Conservation (phyloP, 768 basidiomycete species). For the Tylopilus subfusipes region DNA sequence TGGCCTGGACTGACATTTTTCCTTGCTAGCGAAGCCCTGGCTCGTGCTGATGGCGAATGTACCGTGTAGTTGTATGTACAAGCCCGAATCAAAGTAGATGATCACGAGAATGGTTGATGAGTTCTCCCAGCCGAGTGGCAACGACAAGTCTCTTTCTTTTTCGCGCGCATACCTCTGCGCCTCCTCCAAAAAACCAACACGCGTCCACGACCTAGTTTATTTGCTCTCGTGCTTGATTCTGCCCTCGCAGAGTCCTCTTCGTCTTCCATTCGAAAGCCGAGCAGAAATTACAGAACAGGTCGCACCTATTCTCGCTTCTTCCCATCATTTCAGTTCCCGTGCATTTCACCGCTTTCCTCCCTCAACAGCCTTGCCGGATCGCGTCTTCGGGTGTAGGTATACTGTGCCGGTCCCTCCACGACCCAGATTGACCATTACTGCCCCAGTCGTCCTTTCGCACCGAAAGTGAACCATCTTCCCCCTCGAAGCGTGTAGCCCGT, state of each 20-base stretch:
- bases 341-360: constrained; percentile 4
- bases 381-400: constrained; percentile 11
- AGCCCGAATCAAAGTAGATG: background rate
- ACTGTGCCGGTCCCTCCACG: background rate
- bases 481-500: constrained; percentile 1
- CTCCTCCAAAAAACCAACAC: constrained; percentile 9
- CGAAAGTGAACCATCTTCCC: constrained; percentile 21
- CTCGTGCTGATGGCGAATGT: background rate
- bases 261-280: background rate
- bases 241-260: background rate
- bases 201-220: constrained; percentile 1
- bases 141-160: constrained; percentile 7
- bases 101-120: background rate
- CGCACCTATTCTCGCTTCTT: background rate
- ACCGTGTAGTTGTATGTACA: background rate
- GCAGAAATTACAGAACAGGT: background rate
- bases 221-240: background rate
- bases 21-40: background rate
- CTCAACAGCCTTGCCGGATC: constrained; percentile 3
- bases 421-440: background rate
- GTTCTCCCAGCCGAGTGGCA: constrained; percentile 15
- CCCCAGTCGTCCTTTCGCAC: background rate
- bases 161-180: constrained; percentile 8
- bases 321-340: background rate
- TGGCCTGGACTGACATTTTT: constrained; percentile 3